Percentiles rank a stretch among this genome's conserved stretches.
Conservation (phyloP, 1,284 basidiomycete species). For the Moesziomyces sp. region DNA sequence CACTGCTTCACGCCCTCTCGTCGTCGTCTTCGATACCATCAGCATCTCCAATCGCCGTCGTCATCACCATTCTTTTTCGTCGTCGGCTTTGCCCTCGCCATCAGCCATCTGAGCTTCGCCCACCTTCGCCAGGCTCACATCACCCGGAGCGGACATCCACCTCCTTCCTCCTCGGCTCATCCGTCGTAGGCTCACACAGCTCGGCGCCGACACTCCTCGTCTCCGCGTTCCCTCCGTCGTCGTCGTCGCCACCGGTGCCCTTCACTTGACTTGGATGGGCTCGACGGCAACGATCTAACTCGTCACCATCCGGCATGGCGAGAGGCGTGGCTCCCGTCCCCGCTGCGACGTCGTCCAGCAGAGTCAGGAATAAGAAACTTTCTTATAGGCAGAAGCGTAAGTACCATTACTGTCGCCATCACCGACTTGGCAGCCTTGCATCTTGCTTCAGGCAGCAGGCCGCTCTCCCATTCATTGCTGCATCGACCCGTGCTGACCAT, state of each 20-base stretch:
- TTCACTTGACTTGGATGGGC: constrained; percentile 42
- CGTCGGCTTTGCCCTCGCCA: background rate
- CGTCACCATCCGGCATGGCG: constrained; percentile 50
- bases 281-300: constrained; percentile 39
- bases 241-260: constrained; percentile 26
- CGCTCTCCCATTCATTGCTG: background rate
- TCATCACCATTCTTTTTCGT: background rate
- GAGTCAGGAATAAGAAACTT: constrained; percentile 63
- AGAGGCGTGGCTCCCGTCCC: constrained; percentile 49
- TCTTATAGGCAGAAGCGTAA: constrained; percentile 59
- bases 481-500: constrained; percentile 18
- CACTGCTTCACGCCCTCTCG: background rate
- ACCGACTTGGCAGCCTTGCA: background rate
- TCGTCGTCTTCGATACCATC: constrained; percentile 8
- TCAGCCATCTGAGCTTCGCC: background rate
- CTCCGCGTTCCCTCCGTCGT: constrained; percentile 6
- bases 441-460: background rate
- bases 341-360: constrained; percentile 56
- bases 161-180: constrained; percentile 28
- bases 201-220: background rate
- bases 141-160: constrained; percentile 22
- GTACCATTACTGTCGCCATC: constrained; percentile 12
- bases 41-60: background rate
- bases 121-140: background rate
- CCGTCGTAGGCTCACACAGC: background rate